Evolutionary conservation across 2,329 filamentous ascomycete species (phyloP).

Genomic region (Colletotrichum ledebouriae): DNA sequence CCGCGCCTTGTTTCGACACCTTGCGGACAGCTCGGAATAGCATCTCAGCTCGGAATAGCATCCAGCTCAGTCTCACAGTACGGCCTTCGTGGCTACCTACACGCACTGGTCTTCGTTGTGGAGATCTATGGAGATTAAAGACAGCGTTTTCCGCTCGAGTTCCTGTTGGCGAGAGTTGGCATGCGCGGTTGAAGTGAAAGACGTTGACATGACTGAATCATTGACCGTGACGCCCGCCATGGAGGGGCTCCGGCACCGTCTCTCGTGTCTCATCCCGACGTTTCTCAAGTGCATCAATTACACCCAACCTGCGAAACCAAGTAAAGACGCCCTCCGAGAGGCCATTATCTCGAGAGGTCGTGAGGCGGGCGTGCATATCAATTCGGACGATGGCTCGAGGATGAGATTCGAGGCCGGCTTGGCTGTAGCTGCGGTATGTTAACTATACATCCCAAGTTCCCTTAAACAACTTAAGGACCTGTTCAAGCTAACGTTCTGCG

Average conservation of each 20-base stretch:
- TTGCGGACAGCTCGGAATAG: background rate
- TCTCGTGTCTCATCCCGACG: slow-evolving; percentile 20
- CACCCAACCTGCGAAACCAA: background rate
- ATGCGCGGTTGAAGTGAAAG: background rate
- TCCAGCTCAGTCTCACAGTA: slow-evolving; percentile 3
- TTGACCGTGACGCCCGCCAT: background rate
- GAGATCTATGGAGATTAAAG: slow-evolving; percentile 14
- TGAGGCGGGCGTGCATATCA: slow-evolving; percentile 9
- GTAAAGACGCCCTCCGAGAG: slow-evolving; percentile 8
- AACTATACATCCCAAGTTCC: too few relatives aligned
- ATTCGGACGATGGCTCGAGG: slow-evolving; percentile 15
- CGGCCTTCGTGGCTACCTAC: background rate
- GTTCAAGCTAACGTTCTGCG: background rate
- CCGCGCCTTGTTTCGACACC: background rate
- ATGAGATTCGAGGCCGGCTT: slow-evolving; percentile 34
- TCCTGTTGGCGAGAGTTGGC: background rate
- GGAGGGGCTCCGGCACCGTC: slow-evolving; percentile 10
- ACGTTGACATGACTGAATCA: slow-evolving; percentile 8
- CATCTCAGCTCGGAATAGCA: slow-evolving; percentile 2
- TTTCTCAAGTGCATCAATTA: slow-evolving; percentile 28
- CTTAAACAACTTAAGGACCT: background rate
- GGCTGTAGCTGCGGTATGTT: slow-evolving; percentile 23
- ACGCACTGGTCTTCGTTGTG: background rate
- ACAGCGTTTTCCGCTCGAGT: background rate
- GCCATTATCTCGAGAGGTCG: slow-evolving; percentile 15